phyloP scores from a whole-genome alignment of 192 early-diverging fungal species.

The Diversispora epigaea region DNA sequence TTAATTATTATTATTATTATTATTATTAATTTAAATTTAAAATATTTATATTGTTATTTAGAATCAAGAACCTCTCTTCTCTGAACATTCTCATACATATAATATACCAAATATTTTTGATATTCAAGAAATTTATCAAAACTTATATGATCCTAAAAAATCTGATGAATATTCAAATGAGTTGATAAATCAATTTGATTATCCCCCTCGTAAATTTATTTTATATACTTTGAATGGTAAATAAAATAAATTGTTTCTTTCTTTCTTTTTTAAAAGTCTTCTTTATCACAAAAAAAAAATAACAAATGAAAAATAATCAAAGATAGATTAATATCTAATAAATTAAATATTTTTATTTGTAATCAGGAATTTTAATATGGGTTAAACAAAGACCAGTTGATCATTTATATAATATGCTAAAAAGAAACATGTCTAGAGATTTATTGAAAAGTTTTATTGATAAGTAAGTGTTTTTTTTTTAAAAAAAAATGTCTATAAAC shows the following conservation, averaged over 20 bases:
- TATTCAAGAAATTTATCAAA: conserved; percentile 24
- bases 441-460: conserved; percentile 1
- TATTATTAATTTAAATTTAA: no score
- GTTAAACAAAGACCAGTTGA: conserved; percentile 13
- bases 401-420: conserved; percentile 1
- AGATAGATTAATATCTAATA: not conserved
- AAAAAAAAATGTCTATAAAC: no score
- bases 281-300: not conserved
- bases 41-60: not conserved
- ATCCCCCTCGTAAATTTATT: conserved; percentile 22
- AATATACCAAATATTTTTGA: conserved; percentile 1
- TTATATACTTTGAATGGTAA: conserved; percentile 13
- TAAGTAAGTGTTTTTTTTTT: not conserved
- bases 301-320: no score
- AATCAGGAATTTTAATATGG: not conserved
- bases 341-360: not conserved
- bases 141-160: conserved; percentile 8
- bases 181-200: conserved; percentile 25
- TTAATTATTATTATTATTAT: no score
- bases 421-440: not conserved
- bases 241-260: not conserved
- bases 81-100: conserved; percentile 4
- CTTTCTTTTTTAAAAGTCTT: not conserved
- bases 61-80: conserved; percentile 6
- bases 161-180: conserved; percentile 28